Conservation (phyloP, 495 filamentous ascomycete species). For the Talaromyces borbonicus region DNA sequence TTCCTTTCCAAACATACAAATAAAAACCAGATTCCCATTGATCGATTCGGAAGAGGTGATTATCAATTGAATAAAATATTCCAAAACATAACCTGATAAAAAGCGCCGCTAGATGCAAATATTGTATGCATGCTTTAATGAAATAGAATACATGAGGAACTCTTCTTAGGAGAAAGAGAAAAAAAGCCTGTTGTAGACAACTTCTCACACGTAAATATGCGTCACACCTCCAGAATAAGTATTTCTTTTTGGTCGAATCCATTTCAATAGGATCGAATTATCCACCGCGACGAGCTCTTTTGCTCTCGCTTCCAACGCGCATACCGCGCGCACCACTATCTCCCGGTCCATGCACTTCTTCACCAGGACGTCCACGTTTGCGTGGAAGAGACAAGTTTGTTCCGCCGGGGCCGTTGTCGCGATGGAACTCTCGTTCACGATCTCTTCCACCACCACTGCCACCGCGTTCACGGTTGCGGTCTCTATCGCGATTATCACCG, state of each 20-base stretch:
- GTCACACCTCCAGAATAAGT: no score
- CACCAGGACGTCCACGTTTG: conserved; percentile 29
- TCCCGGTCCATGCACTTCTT: conserved; percentile 20
- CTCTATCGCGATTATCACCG: conserved; percentile 33
- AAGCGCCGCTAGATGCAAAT: neutral
- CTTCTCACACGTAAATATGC: no score
- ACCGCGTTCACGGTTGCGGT: conserved; percentile 30
- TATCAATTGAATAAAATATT: no score
- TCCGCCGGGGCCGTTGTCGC: conserved; percentile 5
- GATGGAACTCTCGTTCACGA: conserved; percentile 25
- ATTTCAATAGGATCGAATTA: conserved; percentile 10
- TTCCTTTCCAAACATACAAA: no score
- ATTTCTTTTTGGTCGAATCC: no score
- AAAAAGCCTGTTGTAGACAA: neutral
- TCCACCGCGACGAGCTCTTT: conserved; percentile 34
- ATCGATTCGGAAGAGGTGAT: no score
- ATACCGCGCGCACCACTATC: conserved; percentile 23
- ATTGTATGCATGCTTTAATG: neutral
- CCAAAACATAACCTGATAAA: neutral
- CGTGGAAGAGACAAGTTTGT: conserved; percentile 19
- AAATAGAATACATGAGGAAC: neutral
- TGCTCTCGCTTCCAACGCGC: conserved; percentile 33
- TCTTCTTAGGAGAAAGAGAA: neutral
- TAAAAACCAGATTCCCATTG: no score
- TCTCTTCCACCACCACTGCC: conserved; percentile 24